phyloP scores from a whole-genome alignment of 148 eudicot genomes.

The Chenopodium berlandieri region DNA sequence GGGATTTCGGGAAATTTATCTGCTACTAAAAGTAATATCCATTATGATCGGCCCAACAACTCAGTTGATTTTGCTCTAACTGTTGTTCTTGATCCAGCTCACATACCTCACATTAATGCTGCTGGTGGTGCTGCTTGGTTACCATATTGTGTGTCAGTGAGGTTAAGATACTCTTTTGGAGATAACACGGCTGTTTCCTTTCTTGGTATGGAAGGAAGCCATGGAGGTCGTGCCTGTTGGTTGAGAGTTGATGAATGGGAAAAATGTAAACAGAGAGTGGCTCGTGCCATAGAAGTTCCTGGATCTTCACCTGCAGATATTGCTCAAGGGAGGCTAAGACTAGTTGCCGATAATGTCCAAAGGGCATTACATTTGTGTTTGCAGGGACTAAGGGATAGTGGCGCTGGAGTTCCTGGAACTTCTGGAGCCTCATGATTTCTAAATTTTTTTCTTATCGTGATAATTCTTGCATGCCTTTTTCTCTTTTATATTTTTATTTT shows the following conservation, averaged over 20 bases:
- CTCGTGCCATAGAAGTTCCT: constrained; percentile 59
- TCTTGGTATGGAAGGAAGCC: constrained; percentile 98
- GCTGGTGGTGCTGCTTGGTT: constrained; percentile 99
- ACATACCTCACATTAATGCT: constrained; percentile 80
- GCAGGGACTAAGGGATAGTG: constrained; percentile 68
- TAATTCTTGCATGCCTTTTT: not conserved
- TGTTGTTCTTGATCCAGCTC: constrained; percentile 84
- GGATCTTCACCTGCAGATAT: constrained; percentile 51
- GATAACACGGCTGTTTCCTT: constrained; percentile 65
- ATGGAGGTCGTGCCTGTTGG: constrained; percentile 96
- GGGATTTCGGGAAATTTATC: constrained; percentile 59
- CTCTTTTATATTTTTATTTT: not conserved
- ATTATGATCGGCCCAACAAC: constrained; percentile 73
- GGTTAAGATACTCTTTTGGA: constrained; percentile 74
- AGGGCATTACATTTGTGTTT: constrained; percentile 65
- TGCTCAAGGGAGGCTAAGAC: constrained; percentile 82
- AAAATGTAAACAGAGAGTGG: constrained; percentile 76
- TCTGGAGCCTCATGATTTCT: constrained; percentile 29
- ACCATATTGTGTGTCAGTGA: constrained; percentile 89
- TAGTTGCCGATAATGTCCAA: constrained; percentile 82
- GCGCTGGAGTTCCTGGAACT: constrained; percentile 35
- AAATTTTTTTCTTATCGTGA: not conserved
- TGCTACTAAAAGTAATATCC: constrained; percentile 88
- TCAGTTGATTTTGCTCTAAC: constrained; percentile 85
- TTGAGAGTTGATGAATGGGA: constrained; percentile 79